These are phyloP conservation scores for Microsporum canis DNA, from an alignment of 2,329 filamentous ascomycete species.

Conservation along the genomic window DNA sequence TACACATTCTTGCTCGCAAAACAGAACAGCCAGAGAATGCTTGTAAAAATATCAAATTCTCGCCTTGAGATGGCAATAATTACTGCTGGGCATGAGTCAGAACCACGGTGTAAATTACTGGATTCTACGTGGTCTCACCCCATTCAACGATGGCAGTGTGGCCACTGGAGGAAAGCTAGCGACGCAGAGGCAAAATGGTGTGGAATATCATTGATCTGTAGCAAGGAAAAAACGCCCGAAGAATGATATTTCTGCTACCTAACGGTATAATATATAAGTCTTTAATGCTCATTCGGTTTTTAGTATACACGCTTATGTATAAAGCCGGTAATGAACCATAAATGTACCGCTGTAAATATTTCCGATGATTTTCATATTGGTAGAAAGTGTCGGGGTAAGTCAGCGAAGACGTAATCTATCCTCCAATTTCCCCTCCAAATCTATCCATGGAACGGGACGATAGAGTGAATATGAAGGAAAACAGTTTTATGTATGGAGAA, in stretches of 20 bases:
- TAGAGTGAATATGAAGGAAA: constrained; percentile 40
- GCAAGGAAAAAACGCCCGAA: too few species aligned
- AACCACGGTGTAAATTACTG: too few species aligned
- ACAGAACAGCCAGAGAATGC: not conserved
- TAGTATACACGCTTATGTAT: not conserved
- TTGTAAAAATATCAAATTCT: not conserved
- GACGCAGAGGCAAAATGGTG: not conserved
- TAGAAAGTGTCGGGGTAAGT: constrained; percentile 37
- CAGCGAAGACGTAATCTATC: constrained; percentile 30
- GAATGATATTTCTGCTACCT: too few species aligned
- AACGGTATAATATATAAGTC: too few species aligned
- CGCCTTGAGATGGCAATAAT: not conserved
- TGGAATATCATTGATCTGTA: too few species aligned
- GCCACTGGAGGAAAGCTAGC: not conserved
- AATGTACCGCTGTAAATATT: constrained; percentile 36
- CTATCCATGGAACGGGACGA: constrained; percentile 28
- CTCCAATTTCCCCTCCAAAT: constrained; percentile 39
- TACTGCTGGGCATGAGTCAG: not conserved
- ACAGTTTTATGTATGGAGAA: constrained; percentile 31
- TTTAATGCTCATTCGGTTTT: not conserved
- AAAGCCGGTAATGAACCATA: not conserved
- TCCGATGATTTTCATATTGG: constrained; percentile 36
- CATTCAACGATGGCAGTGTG: not conserved
- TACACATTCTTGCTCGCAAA: not conserved
- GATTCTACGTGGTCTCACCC: not conserved